phyloP scores from a whole-genome alignment of 164 flowering plant genomes.

The Vitis cinerea region DNA sequence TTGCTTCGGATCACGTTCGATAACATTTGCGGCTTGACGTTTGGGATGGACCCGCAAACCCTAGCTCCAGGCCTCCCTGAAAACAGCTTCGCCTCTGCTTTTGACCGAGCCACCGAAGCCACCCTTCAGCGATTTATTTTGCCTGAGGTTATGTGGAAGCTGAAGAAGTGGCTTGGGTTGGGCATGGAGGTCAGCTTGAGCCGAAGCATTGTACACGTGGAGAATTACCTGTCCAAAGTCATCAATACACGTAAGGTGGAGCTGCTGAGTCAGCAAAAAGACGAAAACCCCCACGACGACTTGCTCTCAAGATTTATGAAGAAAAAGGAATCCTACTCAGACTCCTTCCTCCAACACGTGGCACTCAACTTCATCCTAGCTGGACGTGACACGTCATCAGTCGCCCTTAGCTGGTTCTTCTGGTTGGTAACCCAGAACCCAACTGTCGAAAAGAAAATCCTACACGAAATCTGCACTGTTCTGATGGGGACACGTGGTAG shows the following conservation, averaged over 20 bases:
- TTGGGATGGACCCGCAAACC: conserved; percentile 66
- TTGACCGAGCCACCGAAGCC: conserved; percentile 74
- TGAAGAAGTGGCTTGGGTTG: conserved; percentile 60
- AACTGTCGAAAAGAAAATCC: conserved; percentile 39
- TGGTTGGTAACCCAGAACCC: conserved; percentile 60
- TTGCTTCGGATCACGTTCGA: conserved; percentile 71
- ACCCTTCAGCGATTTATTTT: conserved; percentile 60
- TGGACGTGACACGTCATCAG: conserved; percentile 83
- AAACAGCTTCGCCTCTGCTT: conserved; percentile 56
- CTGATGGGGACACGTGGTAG: conserved; percentile 57
- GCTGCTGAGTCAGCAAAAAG: conserved; percentile 36
- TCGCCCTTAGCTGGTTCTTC: conserved; percentile 72
- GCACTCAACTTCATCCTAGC: conserved; percentile 84
- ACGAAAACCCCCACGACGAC: conserved; percentile 47
- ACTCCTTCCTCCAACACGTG: conserved; percentile 55
- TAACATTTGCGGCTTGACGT: conserved; percentile 73
- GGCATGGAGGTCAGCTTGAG: conserved; percentile 65
- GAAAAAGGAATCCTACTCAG: conserved; percentile 63
- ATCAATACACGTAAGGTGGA: conserved; percentile 57
- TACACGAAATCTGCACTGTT: conserved; percentile 47
- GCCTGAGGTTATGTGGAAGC: conserved; percentile 62
- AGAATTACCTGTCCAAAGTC: conserved; percentile 46
- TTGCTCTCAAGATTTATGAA: conserved; percentile 70
- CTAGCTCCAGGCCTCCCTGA: conserved; percentile 51
- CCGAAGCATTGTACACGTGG: conserved; percentile 55